phyloP scores from a whole-genome alignment of 208 protist species.

The Strigomonas culicis region DNA sequence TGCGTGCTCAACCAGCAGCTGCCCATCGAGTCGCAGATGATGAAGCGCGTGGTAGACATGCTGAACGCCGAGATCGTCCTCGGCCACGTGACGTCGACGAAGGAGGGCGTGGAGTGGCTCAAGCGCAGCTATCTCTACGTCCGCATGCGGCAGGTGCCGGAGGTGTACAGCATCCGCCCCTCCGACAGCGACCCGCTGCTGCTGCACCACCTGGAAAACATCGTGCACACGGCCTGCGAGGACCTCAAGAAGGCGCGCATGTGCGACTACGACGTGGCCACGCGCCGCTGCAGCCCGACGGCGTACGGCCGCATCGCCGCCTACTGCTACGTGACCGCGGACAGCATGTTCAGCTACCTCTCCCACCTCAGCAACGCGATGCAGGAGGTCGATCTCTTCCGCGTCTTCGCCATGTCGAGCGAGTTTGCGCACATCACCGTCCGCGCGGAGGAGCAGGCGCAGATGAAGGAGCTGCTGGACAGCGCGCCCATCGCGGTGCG shows the following conservation, averaged over 20 bases:
- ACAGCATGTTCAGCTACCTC: slow-evolving; percentile 96
- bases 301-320: slow-evolving; percentile 98
- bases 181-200: slow-evolving; percentile 85
- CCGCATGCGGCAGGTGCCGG: slow-evolving; percentile 96
- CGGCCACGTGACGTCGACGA: slow-evolving; percentile 91
- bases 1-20: slow-evolving; percentile 98
- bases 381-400: slow-evolving; percentile 97
- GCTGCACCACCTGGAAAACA: slow-evolving; percentile 85
- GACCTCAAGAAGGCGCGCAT: slow-evolving; percentile 89
- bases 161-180: slow-evolving; percentile 92
- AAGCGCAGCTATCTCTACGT: slow-evolving; percentile 98
- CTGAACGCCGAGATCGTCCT: slow-evolving; percentile 99
- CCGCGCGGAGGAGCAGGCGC: slow-evolving; percentile 97
- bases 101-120: slow-evolving; percentile 98
- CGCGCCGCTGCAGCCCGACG: slow-evolving; percentile 87
- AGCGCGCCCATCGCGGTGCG: slow-evolving; percentile 98
- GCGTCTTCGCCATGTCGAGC: slow-evolving; percentile 94
- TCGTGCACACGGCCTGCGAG: slow-evolving; percentile 94
- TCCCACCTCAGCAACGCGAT: slow-evolving; percentile 93
- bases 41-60: slow-evolving; percentile 94
- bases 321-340: slow-evolving; percentile 97
- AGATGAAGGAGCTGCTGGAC: slow-evolving; percentile 96
- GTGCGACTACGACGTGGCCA: slow-evolving; percentile 93
- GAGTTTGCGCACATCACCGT: slow-evolving; percentile 98
- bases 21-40: slow-evolving; percentile 99